Conservation (phyloP, 2,329 filamentous ascomycete genomes). For the Fonsecaea monophora region DNA sequence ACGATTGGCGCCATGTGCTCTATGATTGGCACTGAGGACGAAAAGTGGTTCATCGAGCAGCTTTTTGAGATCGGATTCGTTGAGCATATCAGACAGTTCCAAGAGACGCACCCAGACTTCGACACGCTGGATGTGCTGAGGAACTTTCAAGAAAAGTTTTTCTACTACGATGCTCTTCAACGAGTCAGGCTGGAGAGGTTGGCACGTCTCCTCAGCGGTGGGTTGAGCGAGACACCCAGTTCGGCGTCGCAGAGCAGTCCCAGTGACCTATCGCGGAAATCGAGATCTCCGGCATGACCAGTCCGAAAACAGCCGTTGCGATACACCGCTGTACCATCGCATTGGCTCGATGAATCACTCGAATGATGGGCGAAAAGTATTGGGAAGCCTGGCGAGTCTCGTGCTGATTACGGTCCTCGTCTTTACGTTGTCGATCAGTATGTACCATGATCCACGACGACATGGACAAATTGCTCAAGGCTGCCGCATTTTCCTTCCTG, state of each 20-base stretch:
- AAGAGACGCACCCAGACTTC: constrained; percentile 21
- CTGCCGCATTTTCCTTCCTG: not conserved
- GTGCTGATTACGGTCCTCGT: not conserved
- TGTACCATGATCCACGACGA: not conserved
- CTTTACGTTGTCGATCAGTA: not conserved
- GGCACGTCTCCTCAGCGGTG: constrained; percentile 22
- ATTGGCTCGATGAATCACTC: not conserved
- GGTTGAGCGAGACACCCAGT: constrained; percentile 14
- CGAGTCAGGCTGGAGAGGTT: constrained; percentile 29
- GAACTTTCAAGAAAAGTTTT: constrained; percentile 35
- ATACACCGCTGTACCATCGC: not conserved
- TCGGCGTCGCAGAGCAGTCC: constrained; percentile 22
- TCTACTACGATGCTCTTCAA: constrained; percentile 36
- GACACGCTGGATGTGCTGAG: constrained; percentile 30
- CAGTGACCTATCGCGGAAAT: constrained; percentile 17
- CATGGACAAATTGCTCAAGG: not conserved
- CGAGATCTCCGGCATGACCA: constrained; percentile 16
- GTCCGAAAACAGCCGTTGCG: not conserved
- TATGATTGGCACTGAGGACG: constrained; percentile 26
- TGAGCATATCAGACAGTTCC: constrained; percentile 24
- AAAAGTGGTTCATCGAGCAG: constrained; percentile 34
- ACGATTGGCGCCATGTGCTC: constrained; percentile 35
- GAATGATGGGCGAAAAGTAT: not conserved
- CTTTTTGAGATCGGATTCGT: constrained; percentile 30
- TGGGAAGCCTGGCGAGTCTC: not conserved